Conservation (phyloP, 78 protist genomes). For the Speleostelium caveatum region DNA sequence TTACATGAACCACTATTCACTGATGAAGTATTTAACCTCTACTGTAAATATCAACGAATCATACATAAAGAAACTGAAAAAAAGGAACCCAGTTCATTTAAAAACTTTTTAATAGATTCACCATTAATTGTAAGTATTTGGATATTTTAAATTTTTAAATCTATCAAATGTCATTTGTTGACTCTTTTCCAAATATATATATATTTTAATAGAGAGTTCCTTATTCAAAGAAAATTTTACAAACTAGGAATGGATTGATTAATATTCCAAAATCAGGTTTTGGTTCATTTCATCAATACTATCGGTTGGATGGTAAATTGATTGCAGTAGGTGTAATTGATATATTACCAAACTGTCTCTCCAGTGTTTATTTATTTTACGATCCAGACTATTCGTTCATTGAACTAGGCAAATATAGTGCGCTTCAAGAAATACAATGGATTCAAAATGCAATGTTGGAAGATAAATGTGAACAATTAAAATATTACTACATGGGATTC, state of each 20-base stretch:
- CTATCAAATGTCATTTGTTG: not conserved
- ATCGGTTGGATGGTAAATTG: constrained; percentile 86
- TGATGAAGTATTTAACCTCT: constrained; percentile 39
- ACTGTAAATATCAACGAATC: constrained; percentile 53
- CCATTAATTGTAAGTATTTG: constrained; percentile 19
- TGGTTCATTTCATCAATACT: constrained; percentile 89
- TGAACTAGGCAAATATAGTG: constrained; percentile 76
- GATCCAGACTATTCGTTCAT: constrained; percentile 83
- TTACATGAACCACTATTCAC: constrained; percentile 35
- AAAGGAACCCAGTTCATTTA: constrained; percentile 20
- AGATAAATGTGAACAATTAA: constrained; percentile 3
- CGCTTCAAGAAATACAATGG: constrained; percentile 55
- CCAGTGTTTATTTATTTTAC: constrained; percentile 89
- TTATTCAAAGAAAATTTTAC: not conserved
- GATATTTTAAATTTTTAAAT: too few species aligned
- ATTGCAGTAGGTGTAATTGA: constrained; percentile 91
- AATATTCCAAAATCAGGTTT: constrained; percentile 42
- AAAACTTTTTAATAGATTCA: constrained; percentile 39
- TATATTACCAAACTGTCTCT: constrained; percentile 86
- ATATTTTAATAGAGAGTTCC: too few species aligned
- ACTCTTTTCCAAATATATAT: too few species aligned
- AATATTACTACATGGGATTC: constrained; percentile 86
- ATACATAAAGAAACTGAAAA: constrained; percentile 43
- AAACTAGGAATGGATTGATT: constrained; percentile 5
- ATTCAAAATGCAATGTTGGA: not conserved